Evolutionary conservation across 2,329 filamentous ascomycete genomes (phyloP), one percentile per base, ranked within the genome.

Genomic region (Drechslera avenae): DNA sequence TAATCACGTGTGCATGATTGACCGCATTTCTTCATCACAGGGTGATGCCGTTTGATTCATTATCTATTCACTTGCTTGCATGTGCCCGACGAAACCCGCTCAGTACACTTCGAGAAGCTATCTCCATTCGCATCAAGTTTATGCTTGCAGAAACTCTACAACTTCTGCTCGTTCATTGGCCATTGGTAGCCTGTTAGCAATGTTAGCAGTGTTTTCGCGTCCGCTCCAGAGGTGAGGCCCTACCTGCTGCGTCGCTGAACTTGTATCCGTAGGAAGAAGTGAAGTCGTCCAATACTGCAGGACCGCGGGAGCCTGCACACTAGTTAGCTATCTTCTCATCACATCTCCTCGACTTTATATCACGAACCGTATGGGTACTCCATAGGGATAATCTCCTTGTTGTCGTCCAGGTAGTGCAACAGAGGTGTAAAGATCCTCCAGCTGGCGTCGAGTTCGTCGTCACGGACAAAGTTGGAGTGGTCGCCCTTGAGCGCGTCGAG

Each of bases 361-460:
- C 30, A 36, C 89, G 79, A 79, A 97, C 94, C 94, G 73, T 99
- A 99, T 62, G 95, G 93, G 79, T 99, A 99, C 73, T 97, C 93
- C 94, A 99, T 99, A 19, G 94, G 94, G 54, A 96, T 90, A 62
- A 99, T 97, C 79, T 99, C 94, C 83, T 96, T 96, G 83, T 97
- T 97, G 73, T 97, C 91, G 62, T 99, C 95, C 10, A 99, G 86
- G 79, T 99, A 99, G 81, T 99, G 93, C 58, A 99, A 83, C 31
- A 99, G 87, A 63, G 94, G 94, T 2, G 91, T 96, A 79, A 99
- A 99, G 76, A 99, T 95, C 76, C 92, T 91, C 94, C 94, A 99
- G 79, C 89, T 94, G 53, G 94, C 91, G 70, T 99, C 94, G 23
- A 99, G 84, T 80, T 99, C 94, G 72, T 75, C 73, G 56, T 75